These are phyloP conservation scores for Discostella stelligeroides DNA, from an alignment of 108 stramenopile species.

Conservation along the genomic window DNA sequence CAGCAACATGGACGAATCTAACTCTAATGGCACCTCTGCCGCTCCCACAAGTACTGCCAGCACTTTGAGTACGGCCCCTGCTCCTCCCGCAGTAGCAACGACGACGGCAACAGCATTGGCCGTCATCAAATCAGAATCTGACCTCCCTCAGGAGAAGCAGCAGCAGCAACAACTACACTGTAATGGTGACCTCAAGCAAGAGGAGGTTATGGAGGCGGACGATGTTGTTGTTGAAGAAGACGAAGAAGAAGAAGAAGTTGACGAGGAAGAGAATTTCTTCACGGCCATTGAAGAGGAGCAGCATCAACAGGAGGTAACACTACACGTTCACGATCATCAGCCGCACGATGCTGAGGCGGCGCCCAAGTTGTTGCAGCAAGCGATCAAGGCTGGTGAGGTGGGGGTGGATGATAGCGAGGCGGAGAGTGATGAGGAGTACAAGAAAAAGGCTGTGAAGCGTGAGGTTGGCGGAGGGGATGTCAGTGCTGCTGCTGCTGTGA, in stretches of 20 bases:
- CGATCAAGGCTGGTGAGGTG: conserved; percentile 70
- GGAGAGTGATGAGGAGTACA: conserved; percentile 49
- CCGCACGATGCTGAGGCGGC: conserved; percentile 67
- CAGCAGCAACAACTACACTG: background rate
- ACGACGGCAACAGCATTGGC: background rate
- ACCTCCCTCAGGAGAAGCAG: no score
- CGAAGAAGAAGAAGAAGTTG: conserved; percentile 32
- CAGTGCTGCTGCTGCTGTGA: background rate
- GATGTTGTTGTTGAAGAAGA: conserved; percentile 2
- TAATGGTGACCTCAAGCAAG: background rate
- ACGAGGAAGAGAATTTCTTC: conserved; percentile 73
- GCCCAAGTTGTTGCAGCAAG: conserved; percentile 71
- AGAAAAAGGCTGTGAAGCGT: conserved; percentile 7
- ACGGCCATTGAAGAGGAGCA: conserved; percentile 41
- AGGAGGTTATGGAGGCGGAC: conserved; percentile 3
- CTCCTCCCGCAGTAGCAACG: background rate
- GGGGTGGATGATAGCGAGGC: conserved; percentile 68
- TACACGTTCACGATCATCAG: conserved; percentile 43
- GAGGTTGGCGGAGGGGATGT: conserved; percentile 1
- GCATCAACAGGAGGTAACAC: conserved; percentile 17
- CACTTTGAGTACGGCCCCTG: no score
- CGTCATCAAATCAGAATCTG: no score
- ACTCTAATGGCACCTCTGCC: background rate
- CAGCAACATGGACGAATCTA: conserved; percentile 13
- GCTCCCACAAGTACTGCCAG: no score